Percentiles rank a stretch among this genome's conserved stretches.
phyloP scores from a whole-genome alignment of 176 grass and related monocot species.

The Aegilops umbellulata region DNA sequence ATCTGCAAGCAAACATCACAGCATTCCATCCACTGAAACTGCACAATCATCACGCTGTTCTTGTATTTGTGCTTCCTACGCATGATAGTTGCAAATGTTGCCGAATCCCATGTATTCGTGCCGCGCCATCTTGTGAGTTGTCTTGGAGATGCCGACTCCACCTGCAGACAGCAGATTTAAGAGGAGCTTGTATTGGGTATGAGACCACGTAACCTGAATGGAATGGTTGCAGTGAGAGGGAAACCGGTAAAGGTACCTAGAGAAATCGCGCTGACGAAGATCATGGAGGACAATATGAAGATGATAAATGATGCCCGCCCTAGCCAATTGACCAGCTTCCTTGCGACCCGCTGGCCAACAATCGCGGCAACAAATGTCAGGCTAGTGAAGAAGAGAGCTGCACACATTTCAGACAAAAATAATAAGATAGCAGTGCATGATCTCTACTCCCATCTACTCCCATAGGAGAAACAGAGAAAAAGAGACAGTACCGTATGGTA shows the following conservation, averaged over 20 bases:
- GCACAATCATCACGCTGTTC: neutral
- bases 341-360: constrained; percentile 55
- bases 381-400: constrained; percentile 36
- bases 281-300: constrained; percentile 77
- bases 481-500: constrained; percentile 55
- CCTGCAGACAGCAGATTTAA: constrained; percentile 35
- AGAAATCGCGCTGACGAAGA: constrained; percentile 77
- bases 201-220: neutral
- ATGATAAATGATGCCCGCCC: constrained; percentile 84
- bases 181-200: neutral
- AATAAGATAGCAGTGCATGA: neutral
- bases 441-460: neutral
- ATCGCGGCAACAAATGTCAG: constrained; percentile 66
- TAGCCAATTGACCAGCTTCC: constrained; percentile 61
- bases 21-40: neutral
- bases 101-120: constrained; percentile 85
- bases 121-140: constrained; percentile 45
- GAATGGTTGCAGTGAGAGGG: neutral
- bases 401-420: neutral
- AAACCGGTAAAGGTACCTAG: constrained; percentile 46
- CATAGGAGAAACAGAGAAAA: neutral
- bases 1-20: neutral
- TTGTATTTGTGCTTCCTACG: neutral
- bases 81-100: constrained; percentile 64
- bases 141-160: constrained; percentile 78